Conservation (phyloP, 106 monocot species). For the Gastrodia elata region DNA sequence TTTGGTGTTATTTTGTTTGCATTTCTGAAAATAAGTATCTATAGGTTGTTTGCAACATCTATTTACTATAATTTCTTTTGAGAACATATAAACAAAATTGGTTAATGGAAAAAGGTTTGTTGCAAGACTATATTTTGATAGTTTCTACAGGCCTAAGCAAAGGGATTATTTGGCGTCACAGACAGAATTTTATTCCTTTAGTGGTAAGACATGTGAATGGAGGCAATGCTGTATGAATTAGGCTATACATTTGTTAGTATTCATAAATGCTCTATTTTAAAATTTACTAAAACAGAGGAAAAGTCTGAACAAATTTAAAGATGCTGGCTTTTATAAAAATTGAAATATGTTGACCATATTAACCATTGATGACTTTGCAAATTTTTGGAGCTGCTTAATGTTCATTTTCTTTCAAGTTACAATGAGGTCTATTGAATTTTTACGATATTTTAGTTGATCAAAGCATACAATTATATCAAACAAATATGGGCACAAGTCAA, state of each 20-base stretch:
- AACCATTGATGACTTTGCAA: not conserved
- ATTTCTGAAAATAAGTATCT: not conserved
- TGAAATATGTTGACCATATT: not conserved
- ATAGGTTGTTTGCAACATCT: not conserved
- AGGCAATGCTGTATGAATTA: not conserved
- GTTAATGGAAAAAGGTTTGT: no score
- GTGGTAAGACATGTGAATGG: not conserved
- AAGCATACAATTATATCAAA: constrained; percentile 96
- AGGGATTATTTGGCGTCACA: no score
- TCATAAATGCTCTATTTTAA: not conserved
- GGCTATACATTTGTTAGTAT: not conserved
- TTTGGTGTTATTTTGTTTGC: not conserved
- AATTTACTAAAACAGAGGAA: not conserved
- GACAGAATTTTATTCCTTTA: no score
- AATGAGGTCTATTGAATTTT: not conserved
- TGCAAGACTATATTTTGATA: no score
- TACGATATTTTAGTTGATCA: constrained; percentile 44
- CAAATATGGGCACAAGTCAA: constrained; percentile 82
- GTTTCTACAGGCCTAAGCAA: no score
- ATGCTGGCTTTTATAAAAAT: not conserved
- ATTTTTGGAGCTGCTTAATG: not conserved
- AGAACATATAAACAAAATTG: no score
- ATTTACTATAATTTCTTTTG: not conserved
- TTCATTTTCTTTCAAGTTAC: not conserved
- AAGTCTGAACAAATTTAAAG: not conserved